Evolutionary conservation across 768 basidiomycete genomes (phyloP), one percentile per base, ranked within the genome.

Genomic region (Amylocystis lapponica): DNA sequence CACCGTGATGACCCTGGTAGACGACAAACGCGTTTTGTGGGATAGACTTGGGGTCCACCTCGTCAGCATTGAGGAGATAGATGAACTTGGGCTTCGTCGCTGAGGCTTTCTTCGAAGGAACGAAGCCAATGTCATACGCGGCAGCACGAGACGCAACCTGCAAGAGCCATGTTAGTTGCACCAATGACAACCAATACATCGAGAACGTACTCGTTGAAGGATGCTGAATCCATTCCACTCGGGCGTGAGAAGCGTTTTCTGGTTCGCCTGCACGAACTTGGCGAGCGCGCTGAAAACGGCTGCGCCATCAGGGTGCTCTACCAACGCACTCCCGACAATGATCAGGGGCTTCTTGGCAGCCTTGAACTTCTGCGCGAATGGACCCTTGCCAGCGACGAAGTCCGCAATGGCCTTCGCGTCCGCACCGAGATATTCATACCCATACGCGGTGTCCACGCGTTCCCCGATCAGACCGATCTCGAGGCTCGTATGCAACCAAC

Each of bases 1-100:
- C 96, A 55, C 96, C 96, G 59, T 99, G 96, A 63, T 97, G 94
- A 27, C 96, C 96, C 58, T 98, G 96, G 64, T 99, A 99, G 12
- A 99, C 95, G 35, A 98, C 94, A 57, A 98, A 98, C 3, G 95
- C 92, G 54, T 91, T 79, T 44, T 77, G 70, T 23, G 96, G 94
- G 46, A 99, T 94, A 3, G 85, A 79, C 38, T 79, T 76, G 30
- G 91, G 86, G 61, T 93, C 81, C 41, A 98, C 65, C 57, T 97
- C 94, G 57, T 99, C 96, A 6, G 96, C 93, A 62, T 94, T 94
- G 45, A 99, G 78, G 39, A 99, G 83, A 68, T 96, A 97, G 51
- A 99, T 69, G 67, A 98, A 98, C 67, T 97, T 99, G 50, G 96
- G 86, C 49, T 78, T 81, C 36, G 79, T 76, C 39, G 70, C 57